phyloP scores from a whole-genome alignment of 2,329 filamentous ascomycete species.

The Gnomoniopsis smithogilvyi region DNA sequence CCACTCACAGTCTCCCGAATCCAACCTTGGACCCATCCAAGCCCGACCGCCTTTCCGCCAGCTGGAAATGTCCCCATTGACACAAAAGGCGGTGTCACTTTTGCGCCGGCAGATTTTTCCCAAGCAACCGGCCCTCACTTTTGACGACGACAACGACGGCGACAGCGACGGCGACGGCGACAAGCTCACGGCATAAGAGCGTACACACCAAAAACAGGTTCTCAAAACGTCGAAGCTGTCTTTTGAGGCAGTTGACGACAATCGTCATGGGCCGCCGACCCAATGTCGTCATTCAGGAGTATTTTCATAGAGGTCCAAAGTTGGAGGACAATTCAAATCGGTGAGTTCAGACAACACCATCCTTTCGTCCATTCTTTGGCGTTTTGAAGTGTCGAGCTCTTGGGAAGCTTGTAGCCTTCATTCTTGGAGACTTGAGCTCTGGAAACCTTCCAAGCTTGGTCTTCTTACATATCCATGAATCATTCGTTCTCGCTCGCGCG shows the following conservation, averaged over 20 bases:
- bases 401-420: not conserved
- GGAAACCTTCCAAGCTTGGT: no score
- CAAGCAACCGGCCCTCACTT: not conserved
- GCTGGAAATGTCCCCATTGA: not conserved
- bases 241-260: not conserved
- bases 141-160: not conserved
- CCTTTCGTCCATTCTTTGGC: not conserved
- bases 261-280: slow-evolving; percentile 72
- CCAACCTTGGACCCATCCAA: not conserved
- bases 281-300: slow-evolving; percentile 80
- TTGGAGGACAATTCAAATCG: slow-evolving; percentile 86
- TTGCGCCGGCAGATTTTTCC: not conserved
- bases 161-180: not conserved
- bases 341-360: slow-evolving; percentile 63
- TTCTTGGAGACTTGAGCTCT: no score
- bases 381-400: not conserved
- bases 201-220: not conserved
- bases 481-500: not conserved
- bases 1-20: not conserved
- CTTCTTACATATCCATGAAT: no score
- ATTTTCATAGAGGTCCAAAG: slow-evolving; percentile 84
- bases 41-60: not conserved
- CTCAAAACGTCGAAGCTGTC: not conserved
- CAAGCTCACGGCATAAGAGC: not conserved
- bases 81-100: not conserved